These are phyloP conservation scores for Coffea eugenioides DNA, from an alignment of 257 asterid genomes.

Conservation along the genomic window DNA sequence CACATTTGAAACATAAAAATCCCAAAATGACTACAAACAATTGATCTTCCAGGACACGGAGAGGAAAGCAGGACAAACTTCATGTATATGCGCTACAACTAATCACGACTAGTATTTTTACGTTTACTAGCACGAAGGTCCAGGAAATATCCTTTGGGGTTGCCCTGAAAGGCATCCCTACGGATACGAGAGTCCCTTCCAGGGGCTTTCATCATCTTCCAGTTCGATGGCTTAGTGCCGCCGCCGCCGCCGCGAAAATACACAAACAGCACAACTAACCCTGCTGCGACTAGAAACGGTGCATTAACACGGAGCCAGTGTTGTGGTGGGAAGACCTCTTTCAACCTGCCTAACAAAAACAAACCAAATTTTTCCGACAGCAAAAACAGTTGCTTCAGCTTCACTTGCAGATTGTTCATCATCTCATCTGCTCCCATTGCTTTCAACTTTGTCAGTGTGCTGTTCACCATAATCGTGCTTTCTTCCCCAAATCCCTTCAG, in stretches of 20 bases:
- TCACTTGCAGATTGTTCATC: conserved; percentile 27
- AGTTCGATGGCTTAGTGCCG: no score
- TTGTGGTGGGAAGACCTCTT: background rate
- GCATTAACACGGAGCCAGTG: conserved; percentile 23
- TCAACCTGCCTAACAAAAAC: no score
- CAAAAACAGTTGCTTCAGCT: conserved; percentile 20
- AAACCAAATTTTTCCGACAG: background rate
- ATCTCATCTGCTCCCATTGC: conserved; percentile 11
- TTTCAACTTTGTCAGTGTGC: background rate
- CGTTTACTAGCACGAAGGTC: conserved; percentile 18
- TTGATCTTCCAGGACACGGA: no score
- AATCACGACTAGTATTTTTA: background rate
- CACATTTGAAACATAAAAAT: background rate
- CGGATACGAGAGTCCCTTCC: conserved; percentile 33
- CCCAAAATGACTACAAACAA: background rate
- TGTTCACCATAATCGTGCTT: background rate
- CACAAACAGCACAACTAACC: conserved; percentile 11
- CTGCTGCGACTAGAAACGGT: conserved; percentile 14
- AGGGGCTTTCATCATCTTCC: conserved; percentile 47
- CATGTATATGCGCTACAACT: no score
- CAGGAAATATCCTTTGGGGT: conserved; percentile 30
- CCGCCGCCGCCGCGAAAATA: conserved; percentile 1
- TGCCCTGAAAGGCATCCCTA: conserved; percentile 27
- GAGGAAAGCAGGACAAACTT: background rate
- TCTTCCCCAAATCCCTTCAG: background rate